phyloP scores from a whole-genome alignment of 352 stramenopile genomes.

The Phytophthora pisi region DNA sequence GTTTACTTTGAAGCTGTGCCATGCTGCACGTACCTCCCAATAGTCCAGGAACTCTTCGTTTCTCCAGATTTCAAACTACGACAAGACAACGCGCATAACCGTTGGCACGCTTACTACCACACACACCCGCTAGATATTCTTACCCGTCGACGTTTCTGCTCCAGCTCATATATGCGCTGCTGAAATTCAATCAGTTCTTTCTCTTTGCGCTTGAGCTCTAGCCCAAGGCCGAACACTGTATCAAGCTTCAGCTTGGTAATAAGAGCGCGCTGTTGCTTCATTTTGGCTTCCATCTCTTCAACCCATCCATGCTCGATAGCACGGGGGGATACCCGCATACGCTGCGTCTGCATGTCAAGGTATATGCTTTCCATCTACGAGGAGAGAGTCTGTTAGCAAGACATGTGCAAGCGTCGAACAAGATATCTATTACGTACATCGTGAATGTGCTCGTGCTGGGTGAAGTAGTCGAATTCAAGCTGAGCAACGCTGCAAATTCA shows the following conservation, averaged over 20 bases:
- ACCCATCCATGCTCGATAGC: constrained; percentile 85
- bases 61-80: constrained; percentile 71
- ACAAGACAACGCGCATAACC: not conserved
- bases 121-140: not conserved
- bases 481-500: constrained; percentile 49
- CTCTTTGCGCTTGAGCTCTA: constrained; percentile 66
- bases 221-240: constrained; percentile 58
- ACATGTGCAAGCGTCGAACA: not conserved
- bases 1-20: not conserved
- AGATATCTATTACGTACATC: constrained; percentile 47
- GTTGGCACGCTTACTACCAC: not conserved
- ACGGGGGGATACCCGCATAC: constrained; percentile 69
- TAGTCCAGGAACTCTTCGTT: constrained; percentile 85
- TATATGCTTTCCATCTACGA: constrained; percentile 80
- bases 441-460: constrained; percentile 59
- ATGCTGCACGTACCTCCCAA: constrained; percentile 59
- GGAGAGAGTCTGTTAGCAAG: not conserved
- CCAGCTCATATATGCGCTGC: constrained; percentile 40
- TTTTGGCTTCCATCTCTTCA: constrained; percentile 83
- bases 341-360: constrained; percentile 81
- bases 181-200: constrained; percentile 41
- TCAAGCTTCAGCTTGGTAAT: constrained; percentile 73
- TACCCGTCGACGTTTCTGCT: constrained; percentile 61
- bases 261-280: constrained; percentile 54
- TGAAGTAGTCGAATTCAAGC: constrained; percentile 71